Conservation (phyloP, 805 yeast species). For the Pichia ethanolica region DNA sequence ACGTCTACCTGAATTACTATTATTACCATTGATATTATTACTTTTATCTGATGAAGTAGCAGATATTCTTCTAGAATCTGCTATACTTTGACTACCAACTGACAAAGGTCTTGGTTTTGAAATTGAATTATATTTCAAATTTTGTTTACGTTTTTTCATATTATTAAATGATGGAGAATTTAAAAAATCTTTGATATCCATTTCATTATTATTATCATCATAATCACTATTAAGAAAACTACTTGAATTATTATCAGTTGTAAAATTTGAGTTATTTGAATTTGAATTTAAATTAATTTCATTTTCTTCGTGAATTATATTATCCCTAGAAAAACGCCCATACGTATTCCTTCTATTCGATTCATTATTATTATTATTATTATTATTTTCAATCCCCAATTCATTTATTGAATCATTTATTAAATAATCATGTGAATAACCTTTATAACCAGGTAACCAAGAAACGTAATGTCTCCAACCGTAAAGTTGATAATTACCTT, state of each 20-base stretch:
- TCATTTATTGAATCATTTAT: slow-evolving; percentile 2
- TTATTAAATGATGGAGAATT: not conserved
- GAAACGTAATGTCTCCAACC: slow-evolving; percentile 18
- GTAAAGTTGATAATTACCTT: slow-evolving; percentile 1
- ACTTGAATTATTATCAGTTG: not conserved
- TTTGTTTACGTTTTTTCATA: not conserved
- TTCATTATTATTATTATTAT: not conserved
- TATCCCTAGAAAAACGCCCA: not conserved
- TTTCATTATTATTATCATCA: not conserved
- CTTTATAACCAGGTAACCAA: slow-evolving; percentile 24
- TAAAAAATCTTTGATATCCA: slow-evolving; percentile 7
- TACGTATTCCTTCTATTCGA: not conserved
- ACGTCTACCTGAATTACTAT: slow-evolving; percentile 10
- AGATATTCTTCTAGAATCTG: not conserved
- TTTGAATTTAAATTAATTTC: not conserved
- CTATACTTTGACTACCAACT: not conserved
- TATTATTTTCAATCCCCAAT: slow-evolving; percentile 1
- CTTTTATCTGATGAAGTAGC: too few species aligned
- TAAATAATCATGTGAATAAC: not conserved
- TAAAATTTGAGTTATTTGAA: not conserved
- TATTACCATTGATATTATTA: not conserved
- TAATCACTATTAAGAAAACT: not conserved
- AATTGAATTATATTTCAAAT: not conserved
- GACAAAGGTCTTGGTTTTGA: not conserved
- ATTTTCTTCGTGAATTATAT: not conserved